These are phyloP conservation scores for Maudiozyma serrabonitensis DNA, from an alignment of 805 yeast genomes.

Conservation along the genomic window DNA sequence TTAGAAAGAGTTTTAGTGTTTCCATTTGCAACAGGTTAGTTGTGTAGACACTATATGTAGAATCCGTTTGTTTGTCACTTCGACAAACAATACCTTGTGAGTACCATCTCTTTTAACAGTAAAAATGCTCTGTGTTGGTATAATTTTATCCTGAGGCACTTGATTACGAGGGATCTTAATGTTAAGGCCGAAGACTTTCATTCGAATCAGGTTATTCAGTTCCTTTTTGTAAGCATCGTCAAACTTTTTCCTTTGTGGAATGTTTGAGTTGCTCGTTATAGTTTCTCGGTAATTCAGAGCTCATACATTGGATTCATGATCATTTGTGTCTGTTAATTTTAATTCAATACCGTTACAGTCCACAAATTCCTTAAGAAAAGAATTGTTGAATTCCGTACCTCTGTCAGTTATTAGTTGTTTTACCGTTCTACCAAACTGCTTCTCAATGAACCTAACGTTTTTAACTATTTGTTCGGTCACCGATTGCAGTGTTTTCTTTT, in stretches of 20 bases:
- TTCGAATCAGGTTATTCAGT: constrained; percentile 3
- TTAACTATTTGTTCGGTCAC: neutral
- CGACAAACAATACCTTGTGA: constrained; percentile 2
- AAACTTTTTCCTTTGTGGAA: neutral
- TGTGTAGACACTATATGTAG: neutral
- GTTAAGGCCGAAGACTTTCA: constrained; percentile 4
- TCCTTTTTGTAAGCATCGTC: constrained; percentile 1
- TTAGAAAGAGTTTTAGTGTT: neutral
- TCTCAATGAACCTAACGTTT: constrained; percentile 1
- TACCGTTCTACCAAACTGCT: constrained; percentile 2
- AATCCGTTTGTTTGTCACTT: constrained; percentile 3
- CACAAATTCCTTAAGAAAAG: neutral
- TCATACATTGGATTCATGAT: constrained; percentile 7
- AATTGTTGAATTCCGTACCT: constrained; percentile 7
- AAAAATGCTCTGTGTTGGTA: constrained; percentile 1
- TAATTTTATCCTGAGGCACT: neutral
- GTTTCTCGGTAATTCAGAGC: constrained; percentile 1
- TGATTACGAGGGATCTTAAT: neutral
- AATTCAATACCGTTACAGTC: constrained; percentile 1
- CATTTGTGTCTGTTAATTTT: constrained; percentile 1
- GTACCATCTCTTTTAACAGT: constrained; percentile 4
- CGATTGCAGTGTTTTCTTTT: neutral
- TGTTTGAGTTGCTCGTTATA: neutral
- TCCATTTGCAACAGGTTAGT: constrained; percentile 1
- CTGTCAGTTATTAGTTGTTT: constrained; percentile 4